Evolutionary conservation across 2,329 filamentous ascomycete species (phyloP), one percentile per base, ranked within the genome.

Genomic region (Dendryphion nanum): DNA sequence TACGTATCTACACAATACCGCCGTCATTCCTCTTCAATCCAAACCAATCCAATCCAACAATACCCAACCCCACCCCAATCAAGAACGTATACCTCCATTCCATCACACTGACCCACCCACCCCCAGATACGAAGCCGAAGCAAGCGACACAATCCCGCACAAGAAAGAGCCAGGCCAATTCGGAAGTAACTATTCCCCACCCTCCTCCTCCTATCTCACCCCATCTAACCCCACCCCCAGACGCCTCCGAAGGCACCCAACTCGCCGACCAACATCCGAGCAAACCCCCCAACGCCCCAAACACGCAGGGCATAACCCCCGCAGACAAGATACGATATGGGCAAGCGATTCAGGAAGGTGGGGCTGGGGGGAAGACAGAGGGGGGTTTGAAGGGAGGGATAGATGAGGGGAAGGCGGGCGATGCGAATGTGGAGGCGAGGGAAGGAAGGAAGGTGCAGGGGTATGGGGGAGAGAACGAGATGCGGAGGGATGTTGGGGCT

Each of bases 131-230:
- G 80, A 83, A 65, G 76, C 71, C 34, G 72, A 74, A 35, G 61
- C 75, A 34, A 72, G 68, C n/a, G 69, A 74, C 37, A 72, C 68
- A 2, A 48, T 72, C 13, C 70, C 74, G 0, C 73, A 74, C 35
- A 60, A 65, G 13, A 82, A 79, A 49, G 70, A 76, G 41, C 68
- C 70, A 17, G 81, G 80, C 5, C 77, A 82, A 54, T 56, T 83
- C 18, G 75, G 76, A 43, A 64, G 77, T 79, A 17, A n/a, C n/a
- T 35, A 14, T 30, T 33, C 31, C 29, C n/a, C 10, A 17, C 31
- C 16, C 16, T 36, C 14, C 24, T 32, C 31, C 21, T 31, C 14
- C 26, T 21, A 32, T 23, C 33, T 15, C 13, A 23, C 35, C 36
- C 31, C 35, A 40, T 14, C 19, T 15, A 35, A 15, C 10, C 24